Base-by-base conservation (phyloP, 495 filamentous ascomycete species). In the Penicillium arizonense region DNA sequence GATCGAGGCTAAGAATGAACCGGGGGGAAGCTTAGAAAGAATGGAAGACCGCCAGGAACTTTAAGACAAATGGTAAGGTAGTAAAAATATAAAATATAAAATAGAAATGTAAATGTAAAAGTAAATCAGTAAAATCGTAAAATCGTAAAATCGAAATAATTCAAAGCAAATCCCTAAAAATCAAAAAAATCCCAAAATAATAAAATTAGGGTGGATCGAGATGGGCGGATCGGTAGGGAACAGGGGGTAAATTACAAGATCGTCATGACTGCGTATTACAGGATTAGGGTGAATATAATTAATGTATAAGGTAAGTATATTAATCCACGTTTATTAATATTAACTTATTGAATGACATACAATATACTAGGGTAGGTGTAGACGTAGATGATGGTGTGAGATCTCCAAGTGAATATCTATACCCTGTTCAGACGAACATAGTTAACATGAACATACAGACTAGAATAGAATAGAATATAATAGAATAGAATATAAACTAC, bases 171-270 rank as follows among this genome's bases (percentile, higher is more conserved):
- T 42, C 26, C 53, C 53, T 39, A 21, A 42, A 54, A 54, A 18
- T 18, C 18, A 18, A 26, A 35, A 48, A 38, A 47, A 53, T 35
- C 52, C 52, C 52, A 44, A 51, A 58, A 50, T 44, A 47, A 48
- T 47, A 62, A 54, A 49, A 63, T 53, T 46, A 61, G 50, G 57
- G 50, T 53, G 58, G 62, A 62, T 61, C 57, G 58, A 65, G 64
- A 67, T 65, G 57, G 62, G 57, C 62, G 47, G 61, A 69, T 72
- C 67, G 56, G 56, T 49, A 50, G 52, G 28, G 55, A 62, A 58
- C 54, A 51, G 45, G 48, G 51, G 61, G 52, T 63, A 69, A 68
- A 67, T 67, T 71, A 73, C 70, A 16, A 59, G 59, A 63, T 63
- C 60, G 55, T 63, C 51, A 59, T 56, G 50, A 52, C 60, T 38